Evolutionary conservation across 139 green algal genomes (phyloP).

Genomic region (Coelastrella sp.): DNA sequence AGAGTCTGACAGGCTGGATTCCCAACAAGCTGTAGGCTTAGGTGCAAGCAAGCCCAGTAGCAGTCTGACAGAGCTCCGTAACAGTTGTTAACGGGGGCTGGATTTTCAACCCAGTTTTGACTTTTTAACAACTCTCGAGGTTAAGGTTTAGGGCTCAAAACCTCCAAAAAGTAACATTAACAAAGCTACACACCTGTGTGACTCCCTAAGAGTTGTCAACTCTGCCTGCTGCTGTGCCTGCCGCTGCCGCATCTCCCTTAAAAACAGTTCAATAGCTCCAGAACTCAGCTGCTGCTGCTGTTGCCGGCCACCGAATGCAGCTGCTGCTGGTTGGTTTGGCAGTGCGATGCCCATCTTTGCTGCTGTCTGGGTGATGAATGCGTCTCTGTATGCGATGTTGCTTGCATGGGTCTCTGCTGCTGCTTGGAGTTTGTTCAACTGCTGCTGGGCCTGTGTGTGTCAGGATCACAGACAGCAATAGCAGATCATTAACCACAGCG

Average conservation of each 20-base stretch:
- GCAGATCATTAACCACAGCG: too few species aligned
- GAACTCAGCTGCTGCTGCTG: not conserved
- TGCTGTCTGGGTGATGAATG: constrained; percentile 19
- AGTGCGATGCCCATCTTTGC: constrained; percentile 3
- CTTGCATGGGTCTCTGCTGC: constrained; percentile 27
- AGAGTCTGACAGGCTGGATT: too few species aligned
- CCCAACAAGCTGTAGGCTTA: too few species aligned
- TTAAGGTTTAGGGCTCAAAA: not conserved
- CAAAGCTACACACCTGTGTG: not conserved
- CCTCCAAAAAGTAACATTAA: not conserved
- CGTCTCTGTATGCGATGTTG: constrained; percentile 33
- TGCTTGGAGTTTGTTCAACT: constrained; percentile 7
- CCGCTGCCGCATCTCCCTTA: constrained; percentile 2
- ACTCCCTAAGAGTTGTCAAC: not conserved
- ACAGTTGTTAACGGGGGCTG: too few species aligned
- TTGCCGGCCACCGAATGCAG: not conserved
- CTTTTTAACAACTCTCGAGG: not conserved
- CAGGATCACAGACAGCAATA: not conserved
- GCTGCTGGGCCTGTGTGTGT: constrained; percentile 29
- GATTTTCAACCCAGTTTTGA: too few species aligned
- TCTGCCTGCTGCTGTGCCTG: constrained; percentile 7
- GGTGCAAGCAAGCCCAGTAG: too few species aligned
- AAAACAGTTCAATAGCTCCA: constrained; percentile 11
- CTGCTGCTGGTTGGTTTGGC: constrained; percentile 1
- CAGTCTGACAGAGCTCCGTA: too few species aligned